Evolutionary conservation across 2,329 filamentous ascomycete genomes (phyloP).

Genomic region (Fusarium anguioides): DNA sequence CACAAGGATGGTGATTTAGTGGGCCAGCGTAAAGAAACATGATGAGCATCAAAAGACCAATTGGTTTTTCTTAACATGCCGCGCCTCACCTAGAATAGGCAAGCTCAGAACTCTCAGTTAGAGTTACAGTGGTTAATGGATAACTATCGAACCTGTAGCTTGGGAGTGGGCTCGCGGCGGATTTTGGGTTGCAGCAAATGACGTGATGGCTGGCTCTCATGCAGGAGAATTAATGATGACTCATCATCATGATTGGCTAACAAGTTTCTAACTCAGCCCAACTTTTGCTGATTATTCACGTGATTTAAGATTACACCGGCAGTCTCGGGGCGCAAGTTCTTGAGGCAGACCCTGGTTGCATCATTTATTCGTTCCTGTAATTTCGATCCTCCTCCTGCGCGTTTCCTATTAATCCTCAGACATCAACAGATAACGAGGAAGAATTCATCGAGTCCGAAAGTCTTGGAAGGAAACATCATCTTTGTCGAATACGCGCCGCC

Average conservation of each 20-base stretch:
- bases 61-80: neutral
- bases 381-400: conserved; percentile 20
- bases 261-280: neutral
- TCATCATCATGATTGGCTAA: conserved; percentile 25
- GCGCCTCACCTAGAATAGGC: conserved; percentile 3
- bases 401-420: conserved; percentile 13
- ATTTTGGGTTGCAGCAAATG: conserved; percentile 15
- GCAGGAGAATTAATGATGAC: conserved; percentile 2
- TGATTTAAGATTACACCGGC: conserved; percentile 35
- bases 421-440: conserved; percentile 6
- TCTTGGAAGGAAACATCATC: conserved; percentile 1
- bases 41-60: conserved; percentile 5
- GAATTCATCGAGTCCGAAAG: neutral
- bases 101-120: conserved; percentile 12
- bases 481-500: conserved; percentile 16
- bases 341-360: conserved; percentile 41
- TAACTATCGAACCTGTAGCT: no score
- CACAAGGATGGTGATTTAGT: conserved; percentile 13
- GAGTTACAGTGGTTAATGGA: no score
- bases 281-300: conserved; percentile 10
- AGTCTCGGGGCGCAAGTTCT: conserved; percentile 30
- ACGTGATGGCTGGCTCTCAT: conserved; percentile 30
- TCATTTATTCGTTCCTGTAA: conserved; percentile 39
- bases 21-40: conserved; percentile 6
- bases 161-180: neutral